phyloP scores from a whole-genome alignment of 2,329 filamentous ascomycete species.

The Botrytis medusae region DNA sequence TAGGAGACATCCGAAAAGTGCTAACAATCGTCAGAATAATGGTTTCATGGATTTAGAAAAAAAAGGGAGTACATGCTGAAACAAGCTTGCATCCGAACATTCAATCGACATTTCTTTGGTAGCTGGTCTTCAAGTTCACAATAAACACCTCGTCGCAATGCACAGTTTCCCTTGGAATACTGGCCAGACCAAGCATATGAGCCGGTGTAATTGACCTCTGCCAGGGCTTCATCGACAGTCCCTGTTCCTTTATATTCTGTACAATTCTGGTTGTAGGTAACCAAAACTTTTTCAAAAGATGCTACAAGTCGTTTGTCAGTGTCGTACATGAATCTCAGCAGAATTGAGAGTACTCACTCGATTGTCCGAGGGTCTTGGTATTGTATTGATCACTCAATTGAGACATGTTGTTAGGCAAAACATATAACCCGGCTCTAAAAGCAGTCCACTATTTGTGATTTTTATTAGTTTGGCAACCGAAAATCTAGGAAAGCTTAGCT shows the following conservation, averaged over 20 bases:
- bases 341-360: neutral
- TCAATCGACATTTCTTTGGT: constrained; percentile 26
- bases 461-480: neutral
- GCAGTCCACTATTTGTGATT: constrained; percentile 25
- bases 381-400: constrained; percentile 13
- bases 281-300: constrained; percentile 24
- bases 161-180: constrained; percentile 20
- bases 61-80: constrained; percentile 23
- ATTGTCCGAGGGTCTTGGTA: constrained; percentile 16
- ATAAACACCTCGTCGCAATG: neutral
- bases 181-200: neutral
- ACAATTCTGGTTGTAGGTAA: constrained; percentile 25
- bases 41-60: neutral
- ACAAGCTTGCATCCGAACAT: constrained; percentile 31
- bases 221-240: neutral
- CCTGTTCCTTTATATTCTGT: constrained; percentile 10
- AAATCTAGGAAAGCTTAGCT: neutral
- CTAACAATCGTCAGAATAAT: neutral
- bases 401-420: constrained; percentile 19
- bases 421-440: constrained; percentile 26
- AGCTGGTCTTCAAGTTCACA: constrained; percentile 20
- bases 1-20: constrained; percentile 27
- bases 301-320: constrained; percentile 9
- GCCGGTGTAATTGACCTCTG: neutral
- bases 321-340: neutral